Evolutionary conservation across 257 asterid genomes (phyloP).

Genomic region (Fraxinus excelsior): DNA sequence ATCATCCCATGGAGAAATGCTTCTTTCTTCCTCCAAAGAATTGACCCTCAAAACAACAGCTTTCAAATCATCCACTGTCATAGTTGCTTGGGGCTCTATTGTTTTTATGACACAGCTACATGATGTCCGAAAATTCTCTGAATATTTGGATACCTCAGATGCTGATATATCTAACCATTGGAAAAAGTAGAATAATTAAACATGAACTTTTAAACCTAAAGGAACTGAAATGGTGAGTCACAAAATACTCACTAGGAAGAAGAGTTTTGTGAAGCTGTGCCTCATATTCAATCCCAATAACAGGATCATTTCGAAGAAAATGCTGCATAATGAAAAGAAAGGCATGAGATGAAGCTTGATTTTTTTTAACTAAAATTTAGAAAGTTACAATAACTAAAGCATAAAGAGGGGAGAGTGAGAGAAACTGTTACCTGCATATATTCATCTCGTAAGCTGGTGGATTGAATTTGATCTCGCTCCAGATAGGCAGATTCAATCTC

Average conservation of each 20-base stretch:
- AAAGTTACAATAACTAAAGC: background rate
- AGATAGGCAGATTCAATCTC: slow-evolving; percentile 93
- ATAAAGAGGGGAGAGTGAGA: slow-evolving; percentile 5
- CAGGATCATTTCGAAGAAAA: slow-evolving; percentile 92
- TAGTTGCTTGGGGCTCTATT: slow-evolving; percentile 83
- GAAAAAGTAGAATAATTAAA: slow-evolving; percentile 21
- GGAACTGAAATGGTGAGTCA: slow-evolving; percentile 11
- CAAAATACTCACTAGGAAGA: slow-evolving; percentile 69
- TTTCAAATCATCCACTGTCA: slow-evolving; percentile 68
- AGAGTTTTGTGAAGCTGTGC: slow-evolving; percentile 92
- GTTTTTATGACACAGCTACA: slow-evolving; percentile 83
- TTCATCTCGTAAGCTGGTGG: slow-evolving; percentile 84
- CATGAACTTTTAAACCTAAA: slow-evolving; percentile 10
- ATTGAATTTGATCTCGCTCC: slow-evolving; percentile 94
- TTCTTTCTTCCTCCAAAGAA: slow-evolving; percentile 59
- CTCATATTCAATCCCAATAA: slow-evolving; percentile 86
- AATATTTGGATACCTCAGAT: slow-evolving; percentile 78
- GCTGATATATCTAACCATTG: slow-evolving; percentile 63
- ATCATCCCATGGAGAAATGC: slow-evolving; percentile 80
- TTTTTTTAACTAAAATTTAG: slow-evolving; percentile 14
- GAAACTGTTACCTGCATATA: slow-evolving; percentile 64
- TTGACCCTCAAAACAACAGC: slow-evolving; percentile 64
- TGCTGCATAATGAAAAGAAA: slow-evolving; percentile 55
- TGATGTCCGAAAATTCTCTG: slow-evolving; percentile 72
- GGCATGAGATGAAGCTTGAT: slow-evolving; percentile 23